Percentiles rank a stretch among this genome's conserved stretches.
Evolutionary conservation across 2,329 filamentous ascomycete genomes (phyloP).

Genomic region (Gliomastix tumulicola): DNA sequence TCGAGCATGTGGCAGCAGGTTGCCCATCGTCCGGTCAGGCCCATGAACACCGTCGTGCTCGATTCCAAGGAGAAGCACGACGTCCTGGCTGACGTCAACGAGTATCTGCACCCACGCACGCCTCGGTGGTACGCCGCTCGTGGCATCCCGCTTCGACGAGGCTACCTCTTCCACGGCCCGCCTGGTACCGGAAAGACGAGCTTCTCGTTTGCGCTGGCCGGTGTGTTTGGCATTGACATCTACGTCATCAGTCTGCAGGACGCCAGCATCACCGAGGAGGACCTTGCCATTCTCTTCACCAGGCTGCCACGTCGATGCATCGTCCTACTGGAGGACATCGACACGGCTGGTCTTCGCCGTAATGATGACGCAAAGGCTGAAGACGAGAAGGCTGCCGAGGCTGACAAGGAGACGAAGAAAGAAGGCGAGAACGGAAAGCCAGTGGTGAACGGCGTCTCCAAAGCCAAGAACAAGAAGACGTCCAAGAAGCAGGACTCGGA

Average conservation of each 20-base stretch:
- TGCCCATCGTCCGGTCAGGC: constrained; percentile 57
- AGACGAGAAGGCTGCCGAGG: constrained; percentile 10
- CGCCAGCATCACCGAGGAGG: constrained; percentile 53
- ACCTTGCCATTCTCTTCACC: constrained; percentile 51
- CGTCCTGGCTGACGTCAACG: constrained; percentile 66
- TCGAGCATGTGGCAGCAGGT: constrained; percentile 47
- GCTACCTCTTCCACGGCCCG: constrained; percentile 72
- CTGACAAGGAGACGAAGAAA: constrained; percentile 8
- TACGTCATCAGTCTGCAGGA: constrained; percentile 54
- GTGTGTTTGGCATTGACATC: constrained; percentile 59
- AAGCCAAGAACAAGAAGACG: constrained; percentile 23
- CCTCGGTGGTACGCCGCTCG: constrained; percentile 68
- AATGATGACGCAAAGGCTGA: constrained; percentile 23
- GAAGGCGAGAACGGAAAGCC: constrained; percentile 7
- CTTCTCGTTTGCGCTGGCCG: constrained; percentile 58
- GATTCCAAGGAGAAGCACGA: constrained; percentile 58
- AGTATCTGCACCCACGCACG: constrained; percentile 66
- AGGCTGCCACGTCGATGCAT: constrained; percentile 56
- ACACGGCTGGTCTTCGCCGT: constrained; percentile 53
- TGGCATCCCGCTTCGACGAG: constrained; percentile 69
- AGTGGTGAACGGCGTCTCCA: constrained; percentile 2
- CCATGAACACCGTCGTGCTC: constrained; percentile 70
- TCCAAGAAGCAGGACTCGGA: constrained; percentile 10
- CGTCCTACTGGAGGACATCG: constrained; percentile 63
- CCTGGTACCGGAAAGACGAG: constrained; percentile 70